Conservation (phyloP, 768 basidiomycete species). For the Imleria badia region DNA sequence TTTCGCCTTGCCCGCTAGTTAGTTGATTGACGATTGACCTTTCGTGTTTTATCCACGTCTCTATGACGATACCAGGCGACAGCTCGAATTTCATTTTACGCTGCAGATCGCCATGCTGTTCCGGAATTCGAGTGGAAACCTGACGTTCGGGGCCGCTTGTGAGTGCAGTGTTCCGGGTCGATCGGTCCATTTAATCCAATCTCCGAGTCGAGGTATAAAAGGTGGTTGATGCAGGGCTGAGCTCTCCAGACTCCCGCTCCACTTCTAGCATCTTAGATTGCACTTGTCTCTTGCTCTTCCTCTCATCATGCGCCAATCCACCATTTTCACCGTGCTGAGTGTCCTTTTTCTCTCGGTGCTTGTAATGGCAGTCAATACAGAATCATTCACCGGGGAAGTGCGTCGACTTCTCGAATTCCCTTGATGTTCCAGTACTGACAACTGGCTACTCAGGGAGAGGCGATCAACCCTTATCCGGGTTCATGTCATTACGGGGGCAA, state of each 20-base stretch:
- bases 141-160: no score
- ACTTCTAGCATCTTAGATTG: neutral
- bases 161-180: constrained; percentile 6
- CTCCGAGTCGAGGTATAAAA: constrained; percentile 27
- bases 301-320: constrained; percentile 14
- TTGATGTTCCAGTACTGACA: neutral
- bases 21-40: no score
- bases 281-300: neutral
- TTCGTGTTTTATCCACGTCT: no score
- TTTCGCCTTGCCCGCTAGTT: no score
- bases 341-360: constrained; percentile 39
- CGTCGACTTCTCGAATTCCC: constrained; percentile 15
- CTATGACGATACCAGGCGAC: no score
- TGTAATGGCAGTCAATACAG: constrained; percentile 47
- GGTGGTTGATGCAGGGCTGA: neutral
- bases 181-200: constrained; percentile 10
- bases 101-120: no score
- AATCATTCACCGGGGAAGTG: constrained; percentile 53
- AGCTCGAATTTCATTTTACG: no score
- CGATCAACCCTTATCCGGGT: constrained; percentile 45
- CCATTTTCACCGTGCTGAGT: constrained; percentile 39
- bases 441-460: constrained; percentile 51
- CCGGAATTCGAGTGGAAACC: no score
- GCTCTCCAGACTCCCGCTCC: neutral
- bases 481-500: no score